Evolutionary conservation across 1,284 basidiomycete species (phyloP), one percentile per base, ranked within the genome.

Genomic region (Fomitopsis betulina): DNA sequence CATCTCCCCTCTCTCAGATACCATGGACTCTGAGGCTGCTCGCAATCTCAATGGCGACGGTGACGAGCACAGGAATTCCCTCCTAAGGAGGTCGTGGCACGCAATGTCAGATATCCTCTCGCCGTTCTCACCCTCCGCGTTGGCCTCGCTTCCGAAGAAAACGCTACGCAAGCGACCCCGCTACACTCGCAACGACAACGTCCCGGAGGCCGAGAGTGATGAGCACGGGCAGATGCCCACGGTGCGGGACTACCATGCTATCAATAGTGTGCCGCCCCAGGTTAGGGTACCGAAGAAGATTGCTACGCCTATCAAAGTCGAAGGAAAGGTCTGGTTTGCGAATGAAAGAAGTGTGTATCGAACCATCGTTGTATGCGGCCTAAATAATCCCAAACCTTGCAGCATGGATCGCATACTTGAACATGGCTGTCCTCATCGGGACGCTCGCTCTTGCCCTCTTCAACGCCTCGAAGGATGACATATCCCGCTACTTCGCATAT

Each of bases 321-420:
- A 99, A 73, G 91, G 91, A 33, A 99, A 99, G 71, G 96, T 99
- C 43, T 99, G 96, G 92, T 98, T 99, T 75, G 96, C 97, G 7
- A 98, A 98, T 72, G 97, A 99, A 75, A 81, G 97, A 65, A 99
- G 91, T 93, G 60, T 56, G 79, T 73, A 15, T 17, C 54, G 10
- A n/a, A 40, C 6, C 21, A 17, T 54, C 52, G 39, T 38, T 63
- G 49, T 65, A 52, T 54, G 47, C 43, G 7, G 12, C 8, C 12
- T 13, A 13, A 15, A 3, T 30, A 13, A 21, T 4, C 25, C 21
- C 13, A 12, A 35, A 10, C 3, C 17, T 2, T 23, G 9, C 55
- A 93, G 91, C 95, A 2, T 97, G 93, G 92, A 83, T 97, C 53
- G 84, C 95, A 0, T 98, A 96, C 85, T 76, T 97, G 54, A 93